phyloP scores from a whole-genome alignment of 2,329 filamentous ascomycete genomes.

The Botrytis fragariae region DNA sequence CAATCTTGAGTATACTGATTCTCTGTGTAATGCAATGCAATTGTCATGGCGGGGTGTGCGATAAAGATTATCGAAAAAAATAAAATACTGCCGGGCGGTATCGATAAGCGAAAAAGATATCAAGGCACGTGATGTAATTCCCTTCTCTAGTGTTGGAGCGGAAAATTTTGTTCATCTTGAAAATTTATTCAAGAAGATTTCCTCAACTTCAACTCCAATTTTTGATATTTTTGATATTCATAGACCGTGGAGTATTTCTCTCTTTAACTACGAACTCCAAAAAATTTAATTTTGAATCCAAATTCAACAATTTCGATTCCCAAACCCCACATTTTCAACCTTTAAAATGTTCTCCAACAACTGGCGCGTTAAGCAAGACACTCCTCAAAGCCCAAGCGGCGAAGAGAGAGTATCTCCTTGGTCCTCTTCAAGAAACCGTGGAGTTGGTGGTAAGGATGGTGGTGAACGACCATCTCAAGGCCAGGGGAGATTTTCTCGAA shows the following conservation, averaged over 20 bases:
- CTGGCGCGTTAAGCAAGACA: slow-evolving; percentile 32
- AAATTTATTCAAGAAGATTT: slow-evolving; percentile 10
- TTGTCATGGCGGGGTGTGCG: slow-evolving; percentile 26
- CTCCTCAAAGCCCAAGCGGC: slow-evolving; percentile 18
- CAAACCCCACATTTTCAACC: neutral
- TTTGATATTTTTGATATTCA: slow-evolving; percentile 3
- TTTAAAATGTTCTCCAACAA: slow-evolving; percentile 31
- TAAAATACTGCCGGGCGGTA: slow-evolving; percentile 18
- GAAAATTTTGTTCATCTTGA: slow-evolving; percentile 17
- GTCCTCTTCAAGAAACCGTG: slow-evolving; percentile 8
- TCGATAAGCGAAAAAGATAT: slow-evolving; percentile 19
- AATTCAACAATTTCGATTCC: slow-evolving; percentile 10
- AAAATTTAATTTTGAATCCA: neutral
- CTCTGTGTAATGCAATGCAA: neutral
- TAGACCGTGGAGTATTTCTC: slow-evolving; percentile 3
- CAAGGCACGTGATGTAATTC: neutral
- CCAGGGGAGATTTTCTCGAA: slow-evolving; percentile 19
- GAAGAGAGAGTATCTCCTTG: slow-evolving; percentile 15
- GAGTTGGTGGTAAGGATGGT: slow-evolving; percentile 9
- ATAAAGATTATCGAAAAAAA: slow-evolving; percentile 21
- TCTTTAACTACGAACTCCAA: neutral
- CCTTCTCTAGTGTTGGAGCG: slow-evolving; percentile 16
- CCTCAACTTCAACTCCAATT: slow-evolving; percentile 3
- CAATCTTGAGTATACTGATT: neutral
- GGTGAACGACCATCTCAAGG: slow-evolving; percentile 8